phyloP scores from a whole-genome alignment of 768 basidiomycete species.

The Neoboletus brunneissimus region DNA sequence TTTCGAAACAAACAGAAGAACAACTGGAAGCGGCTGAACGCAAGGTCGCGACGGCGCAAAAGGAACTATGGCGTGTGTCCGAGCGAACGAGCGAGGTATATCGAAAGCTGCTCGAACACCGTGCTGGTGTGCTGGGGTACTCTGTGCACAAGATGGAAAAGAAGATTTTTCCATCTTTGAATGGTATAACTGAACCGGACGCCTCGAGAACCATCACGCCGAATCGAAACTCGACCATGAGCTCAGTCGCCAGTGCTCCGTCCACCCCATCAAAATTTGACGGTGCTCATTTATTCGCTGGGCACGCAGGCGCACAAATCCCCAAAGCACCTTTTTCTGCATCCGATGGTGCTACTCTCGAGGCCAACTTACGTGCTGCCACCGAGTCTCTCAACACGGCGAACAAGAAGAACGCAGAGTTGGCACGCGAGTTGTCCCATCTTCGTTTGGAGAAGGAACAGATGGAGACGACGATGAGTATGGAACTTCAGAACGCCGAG shows the following conservation, averaged over 20 bases:
- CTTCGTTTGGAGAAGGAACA: constrained; percentile 67
- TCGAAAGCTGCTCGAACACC: constrained; percentile 71
- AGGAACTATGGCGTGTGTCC: constrained; percentile 66
- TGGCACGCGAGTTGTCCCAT: constrained; percentile 59
- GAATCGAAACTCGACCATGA: constrained; percentile 48
- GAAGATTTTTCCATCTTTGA: constrained; percentile 35
- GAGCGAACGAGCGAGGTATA: constrained; percentile 62
- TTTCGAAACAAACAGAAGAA: constrained; percentile 63
- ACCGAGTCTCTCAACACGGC: constrained; percentile 57
- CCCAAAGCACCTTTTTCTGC: constrained; percentile 44
- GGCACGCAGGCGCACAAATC: constrained; percentile 66
- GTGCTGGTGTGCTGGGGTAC: constrained; percentile 75
- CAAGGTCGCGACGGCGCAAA: constrained; percentile 68
- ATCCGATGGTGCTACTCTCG: constrained; percentile 49
- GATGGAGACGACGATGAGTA: constrained; percentile 57
- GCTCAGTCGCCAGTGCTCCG: constrained; percentile 44
- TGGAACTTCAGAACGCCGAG: constrained; percentile 66
- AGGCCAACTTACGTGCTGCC: constrained; percentile 62
- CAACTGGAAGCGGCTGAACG: constrained; percentile 72
- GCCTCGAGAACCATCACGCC: constrained; percentile 53
- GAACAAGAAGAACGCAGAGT: constrained; percentile 58
- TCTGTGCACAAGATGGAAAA: constrained; percentile 68
- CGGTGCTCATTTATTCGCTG: constrained; percentile 82
- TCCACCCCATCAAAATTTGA: constrained; percentile 65
- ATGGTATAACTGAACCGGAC: constrained; percentile 37